phyloP scores from a whole-genome alignment of 805 yeast genomes.

The Torulaspora indica region DNA sequence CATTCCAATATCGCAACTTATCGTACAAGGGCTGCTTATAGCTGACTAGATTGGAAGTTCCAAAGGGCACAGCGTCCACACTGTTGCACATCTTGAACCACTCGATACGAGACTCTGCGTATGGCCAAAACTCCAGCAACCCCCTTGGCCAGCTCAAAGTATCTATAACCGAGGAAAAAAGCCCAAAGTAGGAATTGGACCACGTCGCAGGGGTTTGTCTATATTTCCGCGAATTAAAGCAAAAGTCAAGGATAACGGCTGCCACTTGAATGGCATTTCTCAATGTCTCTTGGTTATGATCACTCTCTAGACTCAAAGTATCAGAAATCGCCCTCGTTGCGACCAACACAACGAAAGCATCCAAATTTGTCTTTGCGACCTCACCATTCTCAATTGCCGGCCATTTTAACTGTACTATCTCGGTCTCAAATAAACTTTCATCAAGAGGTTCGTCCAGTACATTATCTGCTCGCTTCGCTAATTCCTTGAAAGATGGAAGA shows the following conservation, averaged over 20 bases:
- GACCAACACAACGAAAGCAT: conserved; percentile 14
- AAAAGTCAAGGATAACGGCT: conserved; percentile 27
- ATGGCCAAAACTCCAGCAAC: conserved; percentile 29
- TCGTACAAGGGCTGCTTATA: conserved; percentile 32
- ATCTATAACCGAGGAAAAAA: conserved; percentile 21
- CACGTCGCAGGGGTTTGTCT: conserved; percentile 19
- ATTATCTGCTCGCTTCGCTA: conserved; percentile 4
- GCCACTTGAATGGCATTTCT: conserved; percentile 7
- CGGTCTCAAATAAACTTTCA: conserved; percentile 7
- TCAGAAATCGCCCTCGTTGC: conserved; percentile 21
- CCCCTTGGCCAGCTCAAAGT: conserved; percentile 27
- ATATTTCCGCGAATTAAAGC: conserved; percentile 20
- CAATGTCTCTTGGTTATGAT: conserved; percentile 1
- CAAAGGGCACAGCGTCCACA: conserved; percentile 13
- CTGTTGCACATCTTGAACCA: conserved; percentile 29
- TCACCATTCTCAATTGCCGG: conserved; percentile 8
- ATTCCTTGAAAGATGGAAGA: conserved; percentile 8
- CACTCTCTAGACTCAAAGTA: conserved; percentile 9
- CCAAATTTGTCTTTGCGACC: conserved; percentile 9
- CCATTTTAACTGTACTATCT: conserved; percentile 15
- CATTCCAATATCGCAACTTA: conserved; percentile 33
- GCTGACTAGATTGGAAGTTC: conserved; percentile 29
- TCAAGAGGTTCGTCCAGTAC: conserved; percentile 10
- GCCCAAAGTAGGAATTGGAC: conserved; percentile 25
- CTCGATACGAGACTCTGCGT: conserved; percentile 28